Conservation (phyloP, 78 protist genomes). For the Dictyostelium firmibasis region DNA sequence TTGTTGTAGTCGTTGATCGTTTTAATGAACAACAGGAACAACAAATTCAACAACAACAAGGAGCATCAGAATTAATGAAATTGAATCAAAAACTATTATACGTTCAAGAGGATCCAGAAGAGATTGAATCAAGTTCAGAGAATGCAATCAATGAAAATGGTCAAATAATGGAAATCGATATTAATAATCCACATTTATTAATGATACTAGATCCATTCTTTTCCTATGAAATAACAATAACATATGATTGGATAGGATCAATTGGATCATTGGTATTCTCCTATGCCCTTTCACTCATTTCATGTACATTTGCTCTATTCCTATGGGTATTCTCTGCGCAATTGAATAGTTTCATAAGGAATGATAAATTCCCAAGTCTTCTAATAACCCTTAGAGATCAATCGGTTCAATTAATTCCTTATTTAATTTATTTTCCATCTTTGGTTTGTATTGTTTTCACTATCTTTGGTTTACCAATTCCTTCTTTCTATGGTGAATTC, state of each 20-base stretch:
- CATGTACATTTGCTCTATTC: constrained; percentile 41
- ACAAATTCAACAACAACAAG: background rate
- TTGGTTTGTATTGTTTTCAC: constrained; percentile 12
- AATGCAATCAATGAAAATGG: background rate
- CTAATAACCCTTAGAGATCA: constrained; percentile 23
- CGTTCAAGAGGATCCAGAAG: constrained; percentile 6
- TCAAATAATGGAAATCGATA: background rate
- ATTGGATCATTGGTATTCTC: constrained; percentile 44
- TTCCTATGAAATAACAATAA: constrained; percentile 35
- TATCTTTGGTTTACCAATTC: constrained; percentile 11
- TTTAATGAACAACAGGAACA: background rate
- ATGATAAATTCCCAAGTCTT: constrained; percentile 60
- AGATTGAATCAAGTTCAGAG: background rate
- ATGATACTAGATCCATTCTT: constrained; percentile 50
- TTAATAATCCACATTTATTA: constrained; percentile 43
- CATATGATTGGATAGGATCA: constrained; percentile 13
- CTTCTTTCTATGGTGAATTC: background rate
- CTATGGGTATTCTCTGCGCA: constrained; percentile 61
- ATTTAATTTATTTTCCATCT: constrained; percentile 22
- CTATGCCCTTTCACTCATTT: constrained; percentile 21
- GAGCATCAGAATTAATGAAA: background rate
- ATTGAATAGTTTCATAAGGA: constrained; percentile 5
- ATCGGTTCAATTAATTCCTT: background rate
- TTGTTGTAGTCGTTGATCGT: background rate
- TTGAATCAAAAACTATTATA: background rate